A percentile compares a stretch with the other conserved stretches of the same genome.
These are phyloP conservation scores for Hylodesmum podocarpum DNA, from an alignment of 306 rosid genomes.

Conservation along the genomic window DNA sequence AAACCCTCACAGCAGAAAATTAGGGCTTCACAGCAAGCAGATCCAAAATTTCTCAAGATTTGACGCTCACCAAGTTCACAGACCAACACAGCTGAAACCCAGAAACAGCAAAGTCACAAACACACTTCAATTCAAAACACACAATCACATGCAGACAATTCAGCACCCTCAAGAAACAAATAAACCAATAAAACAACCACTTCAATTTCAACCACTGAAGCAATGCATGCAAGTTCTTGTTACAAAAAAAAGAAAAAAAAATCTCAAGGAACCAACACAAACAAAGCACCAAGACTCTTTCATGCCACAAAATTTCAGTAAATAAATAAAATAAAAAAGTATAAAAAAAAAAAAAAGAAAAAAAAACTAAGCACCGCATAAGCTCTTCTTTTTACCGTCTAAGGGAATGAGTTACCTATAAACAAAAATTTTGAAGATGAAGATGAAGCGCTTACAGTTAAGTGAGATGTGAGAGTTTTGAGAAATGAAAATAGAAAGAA, in stretches of 20 bases:
- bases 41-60: slow-evolving; percentile 35
- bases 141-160: background rate
- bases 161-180: background rate
- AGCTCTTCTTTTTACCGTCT: background rate
- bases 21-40: slow-evolving; percentile 62
- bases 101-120: slow-evolving; percentile 2
- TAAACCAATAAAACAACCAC: background rate
- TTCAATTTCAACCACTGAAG: background rate
- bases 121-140: background rate
- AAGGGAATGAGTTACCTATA: slow-evolving; percentile 25
- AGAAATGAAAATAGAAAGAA: slow-evolving; percentile 34
- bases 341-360: background rate
- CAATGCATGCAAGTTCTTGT: background rate
- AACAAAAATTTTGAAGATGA: slow-evolving; percentile 12
- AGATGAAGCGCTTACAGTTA: slow-evolving; percentile 37
- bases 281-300: background rate
- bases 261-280: slow-evolving; percentile 15
- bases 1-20: slow-evolving; percentile 37
- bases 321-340: background rate
- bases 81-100: slow-evolving; percentile 11
- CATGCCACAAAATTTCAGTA: background rate
- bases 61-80: slow-evolving; percentile 24
- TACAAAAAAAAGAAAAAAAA: background rate
- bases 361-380: background rate
- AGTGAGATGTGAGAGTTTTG: slow-evolving; percentile 12